Conservation (phyloP, 495 filamentous ascomycete species). For the Aspergillus saccharolyticus region DNA sequence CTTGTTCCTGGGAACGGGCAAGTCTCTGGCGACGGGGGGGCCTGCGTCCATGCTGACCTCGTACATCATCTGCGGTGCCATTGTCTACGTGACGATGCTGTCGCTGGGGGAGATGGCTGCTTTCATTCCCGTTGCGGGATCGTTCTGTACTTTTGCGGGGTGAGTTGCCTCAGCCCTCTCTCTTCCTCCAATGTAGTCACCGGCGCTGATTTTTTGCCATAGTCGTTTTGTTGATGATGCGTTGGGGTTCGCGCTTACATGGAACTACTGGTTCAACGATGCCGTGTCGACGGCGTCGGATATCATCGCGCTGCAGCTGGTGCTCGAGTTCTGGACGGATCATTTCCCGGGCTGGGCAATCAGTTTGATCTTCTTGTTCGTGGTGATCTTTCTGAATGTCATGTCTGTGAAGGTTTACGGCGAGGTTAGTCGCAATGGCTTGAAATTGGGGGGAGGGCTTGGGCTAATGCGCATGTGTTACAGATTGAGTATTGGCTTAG, state of each 20-base stretch:
- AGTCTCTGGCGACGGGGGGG: constrained; percentile 53
- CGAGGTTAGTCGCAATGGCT: constrained; percentile 33
- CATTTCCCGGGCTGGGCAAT: constrained; percentile 48
- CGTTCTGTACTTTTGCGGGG: constrained; percentile 50
- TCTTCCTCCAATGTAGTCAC: not conserved
- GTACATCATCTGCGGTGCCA: constrained; percentile 43
- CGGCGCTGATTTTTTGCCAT: constrained; percentile 3
- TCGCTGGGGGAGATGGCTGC: constrained; percentile 48
- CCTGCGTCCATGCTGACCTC: constrained; percentile 60
- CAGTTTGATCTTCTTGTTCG: constrained; percentile 48
- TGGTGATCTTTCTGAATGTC: constrained; percentile 46
- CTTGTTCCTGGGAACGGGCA: constrained; percentile 58
- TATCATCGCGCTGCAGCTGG: constrained; percentile 49
- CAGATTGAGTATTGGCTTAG: no score
- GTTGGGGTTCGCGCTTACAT: constrained; percentile 46
- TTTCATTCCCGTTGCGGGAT: constrained; percentile 46
- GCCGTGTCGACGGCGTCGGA: constrained; percentile 52
- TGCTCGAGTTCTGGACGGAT: constrained; percentile 50
- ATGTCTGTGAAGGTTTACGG: constrained; percentile 50
- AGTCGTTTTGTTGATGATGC: constrained; percentile 57
- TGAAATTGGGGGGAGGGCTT: not conserved
- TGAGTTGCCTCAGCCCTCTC: constrained; percentile 19
- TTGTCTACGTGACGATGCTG: constrained; percentile 49
- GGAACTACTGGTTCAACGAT: constrained; percentile 61
- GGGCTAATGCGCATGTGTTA: no score